Conservation (phyloP, 2,329 filamentous ascomycete genomes). For the Didymella exigua region DNA sequence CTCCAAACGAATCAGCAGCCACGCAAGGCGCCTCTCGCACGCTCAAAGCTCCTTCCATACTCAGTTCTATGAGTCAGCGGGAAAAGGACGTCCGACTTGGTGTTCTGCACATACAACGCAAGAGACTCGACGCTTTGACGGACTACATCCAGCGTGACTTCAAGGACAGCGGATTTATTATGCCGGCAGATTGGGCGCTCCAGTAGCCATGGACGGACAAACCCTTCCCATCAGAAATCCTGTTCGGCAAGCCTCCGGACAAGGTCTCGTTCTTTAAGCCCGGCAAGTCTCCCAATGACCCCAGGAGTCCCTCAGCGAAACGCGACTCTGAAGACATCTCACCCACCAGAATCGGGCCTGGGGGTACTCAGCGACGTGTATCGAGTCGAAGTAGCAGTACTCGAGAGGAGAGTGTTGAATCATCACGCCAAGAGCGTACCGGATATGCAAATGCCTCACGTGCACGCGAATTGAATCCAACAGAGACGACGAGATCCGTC, state of each 20-base stretch:
- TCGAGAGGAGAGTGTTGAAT: background rate
- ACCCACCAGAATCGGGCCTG: background rate
- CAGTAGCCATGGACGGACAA: conserved; percentile 26
- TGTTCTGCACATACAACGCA: conserved; percentile 55
- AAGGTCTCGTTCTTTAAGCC: background rate
- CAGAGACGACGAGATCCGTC: background rate
- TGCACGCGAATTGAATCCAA: background rate
- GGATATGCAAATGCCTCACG: background rate
- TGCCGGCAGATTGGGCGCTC: conserved; percentile 52
- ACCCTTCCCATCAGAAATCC: background rate
- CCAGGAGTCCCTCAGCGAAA: background rate
- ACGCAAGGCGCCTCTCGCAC: conserved; percentile 20
- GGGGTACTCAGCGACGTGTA: background rate
- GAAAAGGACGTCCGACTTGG: conserved; percentile 47
- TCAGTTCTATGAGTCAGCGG: conserved; percentile 46
- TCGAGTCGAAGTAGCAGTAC: background rate
- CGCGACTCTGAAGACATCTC: conserved; percentile 4
- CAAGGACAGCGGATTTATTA: conserved; percentile 53
- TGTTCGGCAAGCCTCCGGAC: background rate
- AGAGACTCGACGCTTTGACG: conserved; percentile 55
- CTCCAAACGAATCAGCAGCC: conserved; percentile 2
- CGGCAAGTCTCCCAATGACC: background rate
- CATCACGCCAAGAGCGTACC: background rate
- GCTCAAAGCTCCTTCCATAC: conserved; percentile 38
- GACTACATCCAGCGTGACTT: conserved; percentile 53